Evolutionary conservation across 2,329 filamentous ascomycete genomes (phyloP).

Genomic region (Aspergillus oerlinghausenensis): DNA sequence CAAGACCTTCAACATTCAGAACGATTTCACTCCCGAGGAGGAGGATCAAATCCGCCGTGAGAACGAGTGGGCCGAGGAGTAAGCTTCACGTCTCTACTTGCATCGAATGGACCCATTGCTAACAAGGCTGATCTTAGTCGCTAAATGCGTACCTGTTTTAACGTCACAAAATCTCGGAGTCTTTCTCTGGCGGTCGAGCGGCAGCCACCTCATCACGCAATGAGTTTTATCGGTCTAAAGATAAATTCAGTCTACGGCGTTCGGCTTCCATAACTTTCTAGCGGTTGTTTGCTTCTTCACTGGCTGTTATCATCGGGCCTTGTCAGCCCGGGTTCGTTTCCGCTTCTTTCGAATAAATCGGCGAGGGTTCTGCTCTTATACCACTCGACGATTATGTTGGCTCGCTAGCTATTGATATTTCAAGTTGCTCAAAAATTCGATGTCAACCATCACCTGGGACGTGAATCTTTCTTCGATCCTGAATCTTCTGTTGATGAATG

Average conservation of each 20-base stretch:
- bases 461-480: neutral
- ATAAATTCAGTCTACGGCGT: conserved; percentile 17
- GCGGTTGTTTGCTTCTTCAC: conserved; percentile 9
- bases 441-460: neutral
- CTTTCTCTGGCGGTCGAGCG: neutral
- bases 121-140: conserved; percentile 35
- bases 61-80: conserved; percentile 88
- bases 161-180: neutral
- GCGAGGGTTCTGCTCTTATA: neutral
- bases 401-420: neutral
- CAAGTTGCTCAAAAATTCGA: neutral
- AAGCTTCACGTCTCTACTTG: conserved; percentile 24
- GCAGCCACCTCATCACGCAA: conserved; percentile 1
- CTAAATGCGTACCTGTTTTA: conserved; percentile 37
- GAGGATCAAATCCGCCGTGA: conserved; percentile 94
- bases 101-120: conserved; percentile 1
- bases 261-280: conserved; percentile 13
- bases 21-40: conserved; percentile 98
- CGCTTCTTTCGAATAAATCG: neutral
- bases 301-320: neutral
- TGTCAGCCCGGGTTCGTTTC: neutral
- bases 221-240: conserved; percentile 4
- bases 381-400: neutral
- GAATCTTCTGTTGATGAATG: neutral
- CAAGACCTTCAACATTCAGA: conserved; percentile 99